These are phyloP conservation scores for Candida nitratophila DNA, from an alignment of 805 yeast genomes.

Conservation along the genomic window DNA sequence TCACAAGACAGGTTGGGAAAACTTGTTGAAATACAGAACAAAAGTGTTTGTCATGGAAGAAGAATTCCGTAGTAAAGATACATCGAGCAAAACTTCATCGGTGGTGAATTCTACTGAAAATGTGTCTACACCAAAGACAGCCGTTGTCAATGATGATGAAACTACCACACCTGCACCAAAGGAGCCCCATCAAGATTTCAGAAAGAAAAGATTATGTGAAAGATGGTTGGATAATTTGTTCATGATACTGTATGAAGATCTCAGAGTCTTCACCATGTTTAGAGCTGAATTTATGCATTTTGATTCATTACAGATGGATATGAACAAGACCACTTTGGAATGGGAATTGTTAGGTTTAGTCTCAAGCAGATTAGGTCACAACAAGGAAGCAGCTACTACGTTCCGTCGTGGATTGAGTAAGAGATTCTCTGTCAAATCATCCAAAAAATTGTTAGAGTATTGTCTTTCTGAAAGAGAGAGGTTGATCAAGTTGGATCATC, in stretches of 20 bases:
- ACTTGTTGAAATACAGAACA: slow-evolving; percentile 49
- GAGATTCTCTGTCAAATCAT: slow-evolving; percentile 76
- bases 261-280: slow-evolving; percentile 84
- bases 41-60: slow-evolving; percentile 64
- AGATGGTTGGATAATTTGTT: slow-evolving; percentile 69
- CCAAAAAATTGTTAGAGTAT: slow-evolving; percentile 64
- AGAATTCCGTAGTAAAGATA: slow-evolving; percentile 39
- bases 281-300: slow-evolving; percentile 86
- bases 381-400: slow-evolving; percentile 82
- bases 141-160: slow-evolving; percentile 26
- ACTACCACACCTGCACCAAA: neutral
- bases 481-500: slow-evolving; percentile 7
- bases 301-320: slow-evolving; percentile 78
- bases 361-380: slow-evolving; percentile 79
- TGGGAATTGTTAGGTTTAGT: slow-evolving; percentile 91
- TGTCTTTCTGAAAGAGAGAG: slow-evolving; percentile 44
- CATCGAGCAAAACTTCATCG: slow-evolving; percentile 1
- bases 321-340: slow-evolving; percentile 72
- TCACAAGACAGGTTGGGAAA: slow-evolving; percentile 69
- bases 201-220: slow-evolving; percentile 61
- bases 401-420: slow-evolving; percentile 63
- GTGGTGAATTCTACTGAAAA: slow-evolving; percentile 2
- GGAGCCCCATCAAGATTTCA: slow-evolving; percentile 32
- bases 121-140: neutral
- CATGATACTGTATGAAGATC: slow-evolving; percentile 65